Conservation (phyloP, 257 asterid species). For the Verbena officinalis region DNA sequence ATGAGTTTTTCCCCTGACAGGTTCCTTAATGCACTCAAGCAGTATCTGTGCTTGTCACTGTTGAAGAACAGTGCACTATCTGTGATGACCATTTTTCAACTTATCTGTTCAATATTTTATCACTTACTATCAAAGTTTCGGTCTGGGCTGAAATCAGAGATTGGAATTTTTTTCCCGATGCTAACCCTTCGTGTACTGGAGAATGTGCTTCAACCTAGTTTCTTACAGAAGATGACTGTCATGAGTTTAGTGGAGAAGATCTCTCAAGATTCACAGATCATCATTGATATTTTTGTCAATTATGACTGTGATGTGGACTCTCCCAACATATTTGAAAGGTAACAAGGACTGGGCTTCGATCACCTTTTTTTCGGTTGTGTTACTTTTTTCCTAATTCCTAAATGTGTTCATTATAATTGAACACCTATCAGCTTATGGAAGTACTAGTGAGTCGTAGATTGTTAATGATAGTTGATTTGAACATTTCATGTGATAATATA, state of each 20-base stretch:
- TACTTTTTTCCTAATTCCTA: background rate
- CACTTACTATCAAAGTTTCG: conserved; percentile 55
- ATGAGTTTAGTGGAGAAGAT: conserved; percentile 60
- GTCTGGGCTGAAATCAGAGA: conserved; percentile 70
- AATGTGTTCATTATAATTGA: background rate
- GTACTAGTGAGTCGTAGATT: background rate
- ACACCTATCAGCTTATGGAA: background rate
- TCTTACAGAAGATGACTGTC: conserved; percentile 73
- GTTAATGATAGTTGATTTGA: background rate
- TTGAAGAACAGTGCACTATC: conserved; percentile 76
- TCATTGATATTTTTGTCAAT: conserved; percentile 66
- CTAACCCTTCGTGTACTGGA: conserved; percentile 71
- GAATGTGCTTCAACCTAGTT: conserved; percentile 80
- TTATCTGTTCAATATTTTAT: conserved; percentile 37
- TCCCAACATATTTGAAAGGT: conserved; percentile 76
- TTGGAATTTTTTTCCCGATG: conserved; percentile 74
- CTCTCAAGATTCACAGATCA: conserved; percentile 62
- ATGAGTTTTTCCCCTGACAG: conserved; percentile 36
- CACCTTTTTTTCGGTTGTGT: background rate
- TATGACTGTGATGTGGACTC: conserved; percentile 78
- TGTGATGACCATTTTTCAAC: conserved; percentile 71
- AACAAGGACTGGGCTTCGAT: conserved; percentile 10
- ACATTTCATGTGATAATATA: background rate
- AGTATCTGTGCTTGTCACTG: conserved; percentile 63
- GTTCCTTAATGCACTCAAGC: conserved; percentile 65